Evolutionary conservation across 805 yeast genomes (phyloP).

Genomic region (Cyberlindnera japonica): DNA sequence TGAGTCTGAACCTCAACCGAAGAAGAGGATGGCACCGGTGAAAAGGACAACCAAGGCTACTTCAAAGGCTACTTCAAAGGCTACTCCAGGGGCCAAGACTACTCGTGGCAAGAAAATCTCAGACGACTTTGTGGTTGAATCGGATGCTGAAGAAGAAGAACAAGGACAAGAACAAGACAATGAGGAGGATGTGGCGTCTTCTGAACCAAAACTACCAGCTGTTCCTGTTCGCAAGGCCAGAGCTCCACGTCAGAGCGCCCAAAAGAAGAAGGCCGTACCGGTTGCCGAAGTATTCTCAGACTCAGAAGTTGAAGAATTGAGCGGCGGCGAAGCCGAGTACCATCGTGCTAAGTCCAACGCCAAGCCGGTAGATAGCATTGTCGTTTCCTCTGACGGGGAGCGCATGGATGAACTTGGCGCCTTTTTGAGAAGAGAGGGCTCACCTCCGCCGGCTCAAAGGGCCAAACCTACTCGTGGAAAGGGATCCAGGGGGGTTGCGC

Average conservation of each 20-base stretch:
- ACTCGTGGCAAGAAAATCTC: conserved; percentile 6
- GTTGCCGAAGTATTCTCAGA: conserved; percentile 7
- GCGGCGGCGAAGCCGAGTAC: not conserved
- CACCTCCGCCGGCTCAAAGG: not conserved
- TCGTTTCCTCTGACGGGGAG: conserved; percentile 3
- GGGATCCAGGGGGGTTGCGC: no score
- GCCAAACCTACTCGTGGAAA: not conserved
- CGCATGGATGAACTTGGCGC: not conserved
- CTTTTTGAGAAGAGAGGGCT: not conserved
- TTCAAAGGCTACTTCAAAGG: not conserved
- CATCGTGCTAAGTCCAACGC: not conserved
- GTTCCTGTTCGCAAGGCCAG: conserved; percentile 1
- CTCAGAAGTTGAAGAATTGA: conserved; percentile 5
- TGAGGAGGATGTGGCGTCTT: no score
- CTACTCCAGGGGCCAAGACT: not conserved
- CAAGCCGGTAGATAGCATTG: not conserved
- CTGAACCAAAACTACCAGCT: conserved; percentile 2
- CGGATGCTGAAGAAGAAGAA: conserved; percentile 8
- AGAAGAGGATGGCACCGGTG: conserved; percentile 1
- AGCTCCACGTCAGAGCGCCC: not conserved
- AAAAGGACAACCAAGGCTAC: not conserved
- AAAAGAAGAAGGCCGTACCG: conserved; percentile 1
- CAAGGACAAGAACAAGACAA: conserved; percentile 3
- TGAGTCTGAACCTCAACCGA: not conserved
- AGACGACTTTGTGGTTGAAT: conserved; percentile 8